Evolutionary conservation across 1,284 basidiomycete species (phyloP), one percentile per base, ranked within the genome.

Genomic region (Tetrapyrgos nigripes): DNA sequence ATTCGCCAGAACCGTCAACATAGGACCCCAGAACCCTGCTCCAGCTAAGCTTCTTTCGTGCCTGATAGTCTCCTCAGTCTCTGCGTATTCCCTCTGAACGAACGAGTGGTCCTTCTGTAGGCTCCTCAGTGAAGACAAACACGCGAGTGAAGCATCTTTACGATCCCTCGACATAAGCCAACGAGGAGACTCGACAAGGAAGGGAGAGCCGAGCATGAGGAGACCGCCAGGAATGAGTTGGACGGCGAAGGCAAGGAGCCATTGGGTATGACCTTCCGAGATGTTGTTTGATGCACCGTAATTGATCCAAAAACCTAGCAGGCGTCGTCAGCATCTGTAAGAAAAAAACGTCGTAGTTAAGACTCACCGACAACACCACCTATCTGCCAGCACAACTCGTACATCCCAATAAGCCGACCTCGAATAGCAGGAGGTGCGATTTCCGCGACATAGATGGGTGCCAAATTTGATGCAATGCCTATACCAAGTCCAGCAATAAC

Each of bases 191-290:
- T 85, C 83, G 35, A 72, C 70, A 21, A 84, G 66, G 64, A 82
- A 78, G 48, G 80, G 66, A 1, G 73, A 67, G n/a, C 76, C 78
- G 44, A 81, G 55, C 47, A 75, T 68, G 35, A 82, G 71, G 6
- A 83, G 37, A 2, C 79, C 79, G 11, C 79, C 82, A 1, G 83
- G 83, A 21, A 84, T 76, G 44, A 84, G 73, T 63, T 85, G 83
- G 10, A 84, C 70, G 1, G 78, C 79, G 61, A 83, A 78, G 2
- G 83, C 79, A 58, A 83, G 77, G 9, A 78, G 66, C 79, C 80
- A 85, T 59, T 81, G 79, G 35, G 64, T 73, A 37, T 66, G 68
- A 19, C 70, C 68, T 14, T 72, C 55, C 1, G 72, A 61, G 31
- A 82, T 68, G 45, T 78, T 73, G 45, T 73, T 64, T 17, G 69